A percentile compares a stretch with the other conserved stretches of the same genome.
These are phyloP conservation scores for Chlamydomonas eustigma DNA, from an alignment of 139 green algal genomes.

Conservation along the genomic window DNA sequence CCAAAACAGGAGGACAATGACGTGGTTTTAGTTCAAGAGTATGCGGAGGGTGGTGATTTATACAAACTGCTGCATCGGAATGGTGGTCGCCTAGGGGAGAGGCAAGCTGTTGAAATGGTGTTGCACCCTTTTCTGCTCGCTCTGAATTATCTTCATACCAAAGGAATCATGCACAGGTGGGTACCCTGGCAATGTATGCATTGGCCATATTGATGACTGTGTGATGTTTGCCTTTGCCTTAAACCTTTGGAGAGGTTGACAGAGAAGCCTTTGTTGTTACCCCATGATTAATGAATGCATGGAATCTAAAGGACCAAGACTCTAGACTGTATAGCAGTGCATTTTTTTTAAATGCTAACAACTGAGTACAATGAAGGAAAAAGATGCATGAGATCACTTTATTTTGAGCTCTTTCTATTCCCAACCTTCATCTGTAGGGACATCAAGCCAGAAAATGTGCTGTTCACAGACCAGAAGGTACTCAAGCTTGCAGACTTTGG, in stretches of 20 bases:
- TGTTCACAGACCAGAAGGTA: constrained; percentile 43
- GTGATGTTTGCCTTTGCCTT: no score
- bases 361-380: no score
- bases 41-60: constrained; percentile 55
- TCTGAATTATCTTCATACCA: constrained; percentile 54
- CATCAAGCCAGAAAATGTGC: constrained; percentile 30
- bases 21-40: constrained; percentile 61
- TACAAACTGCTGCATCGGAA: constrained; percentile 56
- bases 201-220: no score
- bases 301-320: no score
- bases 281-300: no score
- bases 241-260: no score
- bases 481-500: constrained; percentile 53
- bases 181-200: not conserved
- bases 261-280: no score
- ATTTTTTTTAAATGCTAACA: no score
- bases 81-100: constrained; percentile 48
- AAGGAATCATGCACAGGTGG: constrained; percentile 38
- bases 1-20: constrained; percentile 47
- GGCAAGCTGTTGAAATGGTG: constrained; percentile 59
- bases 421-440: no score
- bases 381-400: no score
- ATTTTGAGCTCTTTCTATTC: no score
- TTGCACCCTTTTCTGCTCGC: constrained; percentile 57
- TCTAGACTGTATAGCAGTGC: no score